Percentiles rank a stretch among this genome's conserved stretches.
phyloP scores from a whole-genome alignment of 192 early-diverging fungal species.

The Borealophlyctis nickersoniae region DNA sequence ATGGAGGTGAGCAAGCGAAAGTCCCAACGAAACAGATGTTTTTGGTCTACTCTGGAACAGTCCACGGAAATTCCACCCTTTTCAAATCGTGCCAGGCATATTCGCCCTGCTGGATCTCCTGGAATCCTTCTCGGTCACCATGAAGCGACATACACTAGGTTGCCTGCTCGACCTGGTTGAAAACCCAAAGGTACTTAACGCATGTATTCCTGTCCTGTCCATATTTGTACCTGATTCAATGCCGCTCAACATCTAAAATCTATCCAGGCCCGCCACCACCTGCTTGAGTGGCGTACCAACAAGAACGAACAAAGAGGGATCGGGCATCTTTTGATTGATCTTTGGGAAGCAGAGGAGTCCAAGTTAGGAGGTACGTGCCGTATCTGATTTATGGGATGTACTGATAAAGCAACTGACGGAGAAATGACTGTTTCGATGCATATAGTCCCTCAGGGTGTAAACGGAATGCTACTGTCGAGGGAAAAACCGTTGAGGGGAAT shows the following conservation, averaged over 20 bases:
- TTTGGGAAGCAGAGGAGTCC: slow-evolving; percentile 43
- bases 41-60: no score
- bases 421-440: not conserved
- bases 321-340: slow-evolving; percentile 27
- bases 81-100: slow-evolving; percentile 28
- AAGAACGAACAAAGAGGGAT: slow-evolving; percentile 26
- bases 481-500: no score
- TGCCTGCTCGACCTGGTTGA: slow-evolving; percentile 43
- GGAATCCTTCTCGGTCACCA: slow-evolving; percentile 10
- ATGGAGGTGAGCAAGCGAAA: slow-evolving; percentile 23
- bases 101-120: slow-evolving; percentile 41
- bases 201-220: not conserved
- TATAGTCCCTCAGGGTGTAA: slow-evolving; percentile 17
- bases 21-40: not conserved
- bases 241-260: not conserved
- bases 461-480: no score
- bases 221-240: not conserved
- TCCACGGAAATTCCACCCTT: not conserved
- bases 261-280: slow-evolving; percentile 6
- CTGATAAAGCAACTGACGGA: not conserved
- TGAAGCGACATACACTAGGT: slow-evolving; percentile 36
- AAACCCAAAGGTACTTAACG: slow-evolving; percentile 40
- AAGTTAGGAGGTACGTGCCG: slow-evolving; percentile 35
- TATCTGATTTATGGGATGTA: not conserved
- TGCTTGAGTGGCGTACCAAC: slow-evolving; percentile 21